Conservation (phyloP, 345 rosid species). For the Hevea brasiliensis region DNA sequence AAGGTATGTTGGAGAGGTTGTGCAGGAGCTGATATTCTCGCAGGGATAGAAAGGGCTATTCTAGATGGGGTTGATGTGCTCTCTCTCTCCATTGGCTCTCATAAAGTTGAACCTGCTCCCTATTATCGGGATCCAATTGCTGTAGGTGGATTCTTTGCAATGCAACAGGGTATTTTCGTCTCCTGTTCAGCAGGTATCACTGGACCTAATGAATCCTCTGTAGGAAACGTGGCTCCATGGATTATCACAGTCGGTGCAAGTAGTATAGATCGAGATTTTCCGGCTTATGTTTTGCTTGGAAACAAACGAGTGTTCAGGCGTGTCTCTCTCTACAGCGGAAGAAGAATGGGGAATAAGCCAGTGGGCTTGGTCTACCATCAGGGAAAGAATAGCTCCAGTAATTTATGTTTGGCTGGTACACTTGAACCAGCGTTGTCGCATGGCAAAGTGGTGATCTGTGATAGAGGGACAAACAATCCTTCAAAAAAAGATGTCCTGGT, state of each 20-base stretch:
- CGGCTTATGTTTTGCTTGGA: too few species aligned
- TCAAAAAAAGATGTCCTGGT: constrained; percentile 62
- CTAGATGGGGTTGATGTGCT: constrained; percentile 77
- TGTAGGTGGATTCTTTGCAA: constrained; percentile 60
- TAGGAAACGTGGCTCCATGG: too few species aligned
- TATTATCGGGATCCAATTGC: constrained; percentile 60
- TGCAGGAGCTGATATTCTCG: constrained; percentile 66
- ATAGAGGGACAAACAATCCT: constrained; percentile 27
- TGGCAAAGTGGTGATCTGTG: constrained; percentile 78
- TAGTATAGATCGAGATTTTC: too few species aligned
- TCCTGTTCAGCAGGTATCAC: constrained; percentile 74
- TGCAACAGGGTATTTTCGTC: constrained; percentile 70
- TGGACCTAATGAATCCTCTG: constrained; percentile 52
- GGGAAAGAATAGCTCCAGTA: constrained; percentile 39
- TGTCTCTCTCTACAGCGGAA: constrained; percentile 69
- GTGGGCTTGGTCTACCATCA: constrained; percentile 52
- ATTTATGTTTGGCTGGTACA: constrained; percentile 67
- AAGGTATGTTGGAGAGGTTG: constrained; percentile 91
- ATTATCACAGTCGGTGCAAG: too few species aligned
- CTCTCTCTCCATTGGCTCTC: constrained; percentile 62
- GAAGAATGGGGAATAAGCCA: constrained; percentile 48
- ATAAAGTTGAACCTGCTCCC: constrained; percentile 34
- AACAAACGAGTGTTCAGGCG: constrained; percentile 27
- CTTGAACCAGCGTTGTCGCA: constrained; percentile 53
- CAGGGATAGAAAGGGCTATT: constrained; percentile 71